phyloP scores from a whole-genome alignment of 768 basidiomycete genomes.

The Leccinum subtestaceum region DNA sequence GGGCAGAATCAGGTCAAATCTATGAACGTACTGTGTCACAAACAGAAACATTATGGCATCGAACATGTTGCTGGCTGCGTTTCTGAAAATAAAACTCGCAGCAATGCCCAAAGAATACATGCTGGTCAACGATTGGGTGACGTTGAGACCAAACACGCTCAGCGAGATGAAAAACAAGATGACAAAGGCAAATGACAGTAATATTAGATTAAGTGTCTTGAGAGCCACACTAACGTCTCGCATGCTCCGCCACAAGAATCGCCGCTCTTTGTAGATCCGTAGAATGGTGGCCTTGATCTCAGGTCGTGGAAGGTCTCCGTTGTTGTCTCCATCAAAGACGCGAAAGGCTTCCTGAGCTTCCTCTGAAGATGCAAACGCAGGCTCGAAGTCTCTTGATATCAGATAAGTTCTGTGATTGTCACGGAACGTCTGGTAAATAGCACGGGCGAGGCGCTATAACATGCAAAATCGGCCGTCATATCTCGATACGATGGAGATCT shows the following conservation, averaged over 20 bases:
- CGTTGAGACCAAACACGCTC: conserved; percentile 66
- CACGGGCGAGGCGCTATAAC: conserved; percentile 60
- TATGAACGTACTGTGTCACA: conserved; percentile 68
- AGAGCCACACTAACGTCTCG: conserved; percentile 71
- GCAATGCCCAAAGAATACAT: conserved; percentile 72
- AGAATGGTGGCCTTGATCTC: conserved; percentile 71
- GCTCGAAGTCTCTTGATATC: conserved; percentile 64
- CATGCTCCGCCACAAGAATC: conserved; percentile 73
- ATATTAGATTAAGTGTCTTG: conserved; percentile 57
- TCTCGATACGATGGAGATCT: not conserved
- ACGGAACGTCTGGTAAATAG: conserved; percentile 62
- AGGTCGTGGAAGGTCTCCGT: conserved; percentile 72
- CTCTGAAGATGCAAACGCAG: conserved; percentile 57
- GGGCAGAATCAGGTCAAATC: not conserved
- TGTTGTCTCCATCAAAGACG: conserved; percentile 73
- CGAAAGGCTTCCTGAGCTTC: conserved; percentile 67
- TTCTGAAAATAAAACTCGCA: conserved; percentile 80
- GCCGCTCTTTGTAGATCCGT: conserved; percentile 75
- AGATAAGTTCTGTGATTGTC: conserved; percentile 56
- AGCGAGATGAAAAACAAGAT: conserved; percentile 72
- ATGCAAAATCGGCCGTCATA: not conserved
- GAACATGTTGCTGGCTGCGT: conserved; percentile 66
- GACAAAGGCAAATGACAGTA: conserved; percentile 60
- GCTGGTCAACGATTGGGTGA: conserved; percentile 65
- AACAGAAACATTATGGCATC: conserved; percentile 82